Evolutionary conservation across 352 stramenopile genomes (phyloP), one percentile per base, ranked within the genome.

Genomic region (Phytopythium litorale): DNA sequence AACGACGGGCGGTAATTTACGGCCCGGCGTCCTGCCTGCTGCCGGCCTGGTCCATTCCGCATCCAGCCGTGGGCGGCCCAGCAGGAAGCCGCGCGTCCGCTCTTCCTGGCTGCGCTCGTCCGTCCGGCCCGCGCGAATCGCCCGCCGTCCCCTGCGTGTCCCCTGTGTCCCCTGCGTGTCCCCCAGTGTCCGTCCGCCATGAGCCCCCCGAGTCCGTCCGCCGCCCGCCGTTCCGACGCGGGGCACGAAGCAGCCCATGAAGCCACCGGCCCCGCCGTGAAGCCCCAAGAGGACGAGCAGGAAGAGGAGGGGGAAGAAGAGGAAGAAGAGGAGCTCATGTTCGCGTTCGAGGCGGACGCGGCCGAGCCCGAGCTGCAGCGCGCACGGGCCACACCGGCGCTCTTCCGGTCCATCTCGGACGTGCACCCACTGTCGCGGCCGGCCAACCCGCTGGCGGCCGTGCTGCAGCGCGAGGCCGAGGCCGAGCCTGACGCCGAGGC

Each of bases 251-350:
- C 35, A 21, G n/a, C 35, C 2, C 35, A 32, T 3, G 8, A 51
- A 11, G 4, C 21, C 18, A 11, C 5, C 45, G 45, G 0, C 11
- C n/a, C 12, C 0, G 11, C 28, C 25, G 25, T 15, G 15, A 15
- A 54, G 12, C 7, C 4, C 15, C n/a, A 38, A n/a, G 25, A 49
- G 42, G 19, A 49, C 13, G n/a, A 76, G 21, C 60, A 72, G 9
- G 33, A 42, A 4, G 52, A 35, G 11, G 32, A 42, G 8, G 51
- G 46, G 1, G 33, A 45, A 4, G 42, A 48, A 11, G 58, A 64
- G 23, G 75, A 85, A n/a, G 75, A 89, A 21, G 75, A 89, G 30
- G 80, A 91, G 43, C 73, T 91, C 67, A 87, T 89, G 78, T 91
- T 91, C 63, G 52, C 77, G 43, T 89, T 91, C 48, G 82, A 89